Base-by-base conservation (phyloP, 192 early-diverging fungal species). In the Podila horticola region DNA sequence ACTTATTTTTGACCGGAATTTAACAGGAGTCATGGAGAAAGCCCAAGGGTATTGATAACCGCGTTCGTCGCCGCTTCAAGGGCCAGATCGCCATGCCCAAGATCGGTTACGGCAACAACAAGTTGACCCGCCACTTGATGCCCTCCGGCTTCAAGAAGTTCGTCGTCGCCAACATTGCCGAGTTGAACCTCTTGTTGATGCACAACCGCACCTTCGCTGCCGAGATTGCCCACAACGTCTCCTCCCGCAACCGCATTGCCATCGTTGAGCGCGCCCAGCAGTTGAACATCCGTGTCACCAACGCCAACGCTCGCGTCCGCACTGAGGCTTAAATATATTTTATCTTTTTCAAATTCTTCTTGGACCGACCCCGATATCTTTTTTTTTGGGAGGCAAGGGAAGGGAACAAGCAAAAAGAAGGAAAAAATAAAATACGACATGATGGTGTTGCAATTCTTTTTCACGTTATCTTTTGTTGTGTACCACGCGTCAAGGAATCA, bases 91-190 rank as follows among this genome's bases (percentile, higher is more conserved):
- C 93, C 84, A 97, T 97, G 93, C 96, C 97, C 89, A 97, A 97
- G 92, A 98, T 99, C 74, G 98, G 97, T 86, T 98, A 97, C 85
- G 97, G 97, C 75, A 95, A 96, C 84, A 95, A 95, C 91, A 90
- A 90, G 88, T 93, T 94, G 81, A 98, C 97, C 85, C 96, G 97
- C 69, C 95, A 97, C 92, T 84, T 99, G 75, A 88, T 99, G 72
- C 98, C 98, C 81, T 93, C 93, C 88, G 98, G 98, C 69, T 99
- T 99, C 96, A 95, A 95, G 89, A 99, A 99, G 92, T 98, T 97
- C 91, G 76, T 95, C 28, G 91, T 99, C 84, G 87, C 90, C 87
- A 99, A 98, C 92, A 88, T 91, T 68, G 79, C 83, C 76, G 98
- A 99, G 76, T 92, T 99, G 74, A 95, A 99, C 86, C 84, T 97